phyloP scores from a whole-genome alignment of 2,329 filamentous ascomycete genomes.

The Fusarium musae region DNA sequence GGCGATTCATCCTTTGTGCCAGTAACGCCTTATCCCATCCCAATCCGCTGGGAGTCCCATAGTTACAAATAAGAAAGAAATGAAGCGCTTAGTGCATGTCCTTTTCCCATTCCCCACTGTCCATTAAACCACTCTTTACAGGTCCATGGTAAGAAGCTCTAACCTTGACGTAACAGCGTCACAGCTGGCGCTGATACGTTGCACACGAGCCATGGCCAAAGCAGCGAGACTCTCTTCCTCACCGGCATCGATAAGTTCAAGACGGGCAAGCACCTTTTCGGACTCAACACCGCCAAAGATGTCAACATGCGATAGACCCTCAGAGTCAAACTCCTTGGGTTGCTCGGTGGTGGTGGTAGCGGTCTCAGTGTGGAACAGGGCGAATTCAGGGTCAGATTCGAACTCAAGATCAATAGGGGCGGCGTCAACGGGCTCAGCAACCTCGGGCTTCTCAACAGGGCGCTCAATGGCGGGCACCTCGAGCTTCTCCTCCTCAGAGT shows the following conservation, averaged over 20 bases:
- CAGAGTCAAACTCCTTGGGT: conserved; percentile 55
- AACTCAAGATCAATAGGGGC: conserved; percentile 63
- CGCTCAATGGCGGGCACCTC: conserved; percentile 65
- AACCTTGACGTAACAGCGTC: conserved; percentile 52
- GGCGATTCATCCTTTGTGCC: conserved; percentile 35
- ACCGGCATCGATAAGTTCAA: conserved; percentile 71
- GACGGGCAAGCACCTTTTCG: conserved; percentile 72
- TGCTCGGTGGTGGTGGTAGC: conserved; percentile 37
- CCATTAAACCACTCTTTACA: conserved; percentile 37
- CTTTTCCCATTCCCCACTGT: conserved; percentile 5
- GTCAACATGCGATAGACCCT: conserved; percentile 53
- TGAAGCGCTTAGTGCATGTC: conserved; percentile 39
- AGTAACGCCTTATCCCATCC: conserved; percentile 40
- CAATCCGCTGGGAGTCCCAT: conserved; percentile 36
- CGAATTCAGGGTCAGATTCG: conserved; percentile 71
- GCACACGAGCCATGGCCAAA: conserved; percentile 61
- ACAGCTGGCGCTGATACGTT: conserved; percentile 57
- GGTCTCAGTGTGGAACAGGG: conserved; percentile 65
- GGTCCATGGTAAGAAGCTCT: conserved; percentile 51
- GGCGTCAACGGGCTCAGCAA: conserved; percentile 44
- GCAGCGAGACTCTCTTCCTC: conserved; percentile 59
- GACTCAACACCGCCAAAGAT: conserved; percentile 66
- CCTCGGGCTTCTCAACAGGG: conserved; percentile 52
- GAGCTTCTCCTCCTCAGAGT: conserved; percentile 64
- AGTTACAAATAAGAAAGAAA: conserved; percentile 38